phyloP scores from a whole-genome alignment of 768 basidiomycete genomes.

The Lactarius hengduanensis region DNA sequence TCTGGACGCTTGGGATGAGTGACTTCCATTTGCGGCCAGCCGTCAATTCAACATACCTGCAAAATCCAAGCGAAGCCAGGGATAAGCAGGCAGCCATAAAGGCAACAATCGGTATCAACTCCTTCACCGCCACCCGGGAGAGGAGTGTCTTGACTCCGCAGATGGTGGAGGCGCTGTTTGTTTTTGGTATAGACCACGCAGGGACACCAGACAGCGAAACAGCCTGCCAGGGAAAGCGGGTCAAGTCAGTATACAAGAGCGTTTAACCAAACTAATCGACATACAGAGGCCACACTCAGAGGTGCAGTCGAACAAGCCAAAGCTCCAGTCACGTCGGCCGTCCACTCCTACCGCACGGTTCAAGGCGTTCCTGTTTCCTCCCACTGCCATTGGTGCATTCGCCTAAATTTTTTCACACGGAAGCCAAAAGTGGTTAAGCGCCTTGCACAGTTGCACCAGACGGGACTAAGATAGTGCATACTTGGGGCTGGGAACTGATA shows the following conservation, averaged over 20 bases:
- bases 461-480: neutral
- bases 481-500: neutral
- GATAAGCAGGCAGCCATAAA: slow-evolving; percentile 36
- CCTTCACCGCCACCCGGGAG: slow-evolving; percentile 37
- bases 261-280: slow-evolving; percentile 14
- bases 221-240: slow-evolving; percentile 30
- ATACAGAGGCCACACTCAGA: slow-evolving; percentile 32
- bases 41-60: slow-evolving; percentile 37
- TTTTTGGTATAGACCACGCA: slow-evolving; percentile 43
- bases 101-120: slow-evolving; percentile 39
- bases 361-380: slow-evolving; percentile 29
- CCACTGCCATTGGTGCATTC: slow-evolving; percentile 6
- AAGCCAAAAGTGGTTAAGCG: neutral
- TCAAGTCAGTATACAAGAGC: slow-evolving; percentile 24
- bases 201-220: slow-evolving; percentile 41
- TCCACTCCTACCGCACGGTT: slow-evolving; percentile 30
- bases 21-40: neutral
- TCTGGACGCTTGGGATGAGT: slow-evolving; percentile 18
- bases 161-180: slow-evolving; percentile 42
- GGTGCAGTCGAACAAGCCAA: slow-evolving; percentile 33
- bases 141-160: slow-evolving; percentile 38
- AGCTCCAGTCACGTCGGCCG: slow-evolving; percentile 39
- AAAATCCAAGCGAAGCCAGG: slow-evolving; percentile 38
- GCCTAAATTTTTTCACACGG: neutral
- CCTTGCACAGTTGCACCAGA: neutral